Percentiles rank a stretch among this genome's conserved stretches.
These are phyloP conservation scores for Aspergillus sp. DNA, from an alignment of 2,329 filamentous ascomycete genomes.

Conservation along the genomic window DNA sequence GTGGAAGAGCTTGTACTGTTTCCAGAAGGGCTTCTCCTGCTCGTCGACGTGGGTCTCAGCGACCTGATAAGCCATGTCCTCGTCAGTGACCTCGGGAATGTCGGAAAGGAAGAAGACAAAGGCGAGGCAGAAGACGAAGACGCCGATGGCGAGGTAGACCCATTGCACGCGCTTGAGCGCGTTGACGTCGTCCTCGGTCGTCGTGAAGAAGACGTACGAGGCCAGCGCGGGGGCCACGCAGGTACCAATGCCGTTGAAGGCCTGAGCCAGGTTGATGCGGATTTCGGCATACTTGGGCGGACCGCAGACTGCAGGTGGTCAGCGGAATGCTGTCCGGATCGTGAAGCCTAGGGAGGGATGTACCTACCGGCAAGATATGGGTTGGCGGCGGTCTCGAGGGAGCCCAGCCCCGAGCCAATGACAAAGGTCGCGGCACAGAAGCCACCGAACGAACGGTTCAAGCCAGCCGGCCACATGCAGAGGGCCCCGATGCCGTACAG, in stretches of 20 bases:
- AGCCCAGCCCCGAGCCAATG: slow-evolving; percentile 70
- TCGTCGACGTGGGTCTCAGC: slow-evolving; percentile 55
- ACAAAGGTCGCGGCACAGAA: slow-evolving; percentile 72
- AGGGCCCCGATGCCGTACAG: slow-evolving; percentile 72
- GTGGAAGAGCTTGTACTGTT: slow-evolving; percentile 74
- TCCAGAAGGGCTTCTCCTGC: slow-evolving; percentile 60
- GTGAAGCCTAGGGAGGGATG: no score
- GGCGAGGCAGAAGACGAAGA: slow-evolving; percentile 68
- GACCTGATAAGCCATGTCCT: slow-evolving; percentile 66
- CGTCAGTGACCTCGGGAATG: slow-evolving; percentile 71
- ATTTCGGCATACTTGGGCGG: slow-evolving; percentile 73
- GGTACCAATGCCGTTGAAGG: slow-evolving; percentile 73
- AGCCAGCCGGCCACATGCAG: slow-evolving; percentile 80
- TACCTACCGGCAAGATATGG: slow-evolving; percentile 63
- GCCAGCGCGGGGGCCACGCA: slow-evolving; percentile 72
- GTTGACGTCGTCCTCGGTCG: slow-evolving; percentile 56
- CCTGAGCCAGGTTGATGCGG: slow-evolving; percentile 74
- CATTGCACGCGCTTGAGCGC: slow-evolving; percentile 70
- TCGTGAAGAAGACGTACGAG: slow-evolving; percentile 70
- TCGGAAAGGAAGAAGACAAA: slow-evolving; percentile 64
- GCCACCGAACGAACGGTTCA: slow-evolving; percentile 69
- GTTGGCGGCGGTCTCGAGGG: slow-evolving; percentile 75
- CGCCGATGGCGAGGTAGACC: slow-evolving; percentile 76
- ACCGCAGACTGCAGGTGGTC: slow-evolving; percentile 59
- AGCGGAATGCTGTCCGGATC: neutral